Evolutionary conservation across 352 stramenopile genomes (phyloP).

Genomic region (Phytophthora crassamura): DNA sequence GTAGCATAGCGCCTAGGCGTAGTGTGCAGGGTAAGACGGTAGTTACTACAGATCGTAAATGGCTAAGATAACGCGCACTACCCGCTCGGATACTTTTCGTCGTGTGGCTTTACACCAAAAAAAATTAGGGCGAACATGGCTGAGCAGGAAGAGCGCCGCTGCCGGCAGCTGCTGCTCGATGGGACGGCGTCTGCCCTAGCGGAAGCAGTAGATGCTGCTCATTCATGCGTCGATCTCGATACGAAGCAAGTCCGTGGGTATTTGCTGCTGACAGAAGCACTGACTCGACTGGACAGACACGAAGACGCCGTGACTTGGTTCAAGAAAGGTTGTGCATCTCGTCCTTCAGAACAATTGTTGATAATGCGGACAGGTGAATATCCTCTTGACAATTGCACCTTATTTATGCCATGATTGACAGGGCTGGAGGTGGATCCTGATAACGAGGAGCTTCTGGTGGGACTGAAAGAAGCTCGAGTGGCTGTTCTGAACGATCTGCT

Average conservation of each 20-base stretch:
- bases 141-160: slow-evolving; percentile 20
- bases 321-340: slow-evolving; percentile 49
- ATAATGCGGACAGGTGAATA: not conserved
- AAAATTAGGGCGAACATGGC: too few relatives aligned
- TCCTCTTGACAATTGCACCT: not conserved
- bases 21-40: too few relatives aligned
- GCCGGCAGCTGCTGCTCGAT: slow-evolving; percentile 40
- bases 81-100: too few relatives aligned
- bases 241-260: slow-evolving; percentile 32
- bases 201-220: slow-evolving; percentile 42
- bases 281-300: slow-evolving; percentile 43
- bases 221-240: slow-evolving; percentile 32
- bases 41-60: too few relatives aligned
- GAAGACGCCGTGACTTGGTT: slow-evolving; percentile 51
- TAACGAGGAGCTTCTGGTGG: slow-evolving; percentile 44
- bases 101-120: too few relatives aligned
- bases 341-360: not conserved
- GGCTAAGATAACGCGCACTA: too few relatives aligned
- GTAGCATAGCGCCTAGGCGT: too few relatives aligned
- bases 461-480: slow-evolving; percentile 61
- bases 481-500: slow-evolving; percentile 58
- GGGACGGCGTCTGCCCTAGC: slow-evolving; percentile 19
- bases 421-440: slow-evolving; percentile 53
- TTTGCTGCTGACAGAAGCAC: slow-evolving; percentile 45
- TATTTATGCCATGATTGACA: slow-evolving; percentile 17